A percentile compares a stretch with the other conserved stretches of the same genome.
Conservation (phyloP, 2,329 filamentous ascomycete species). For the Epichloe aotearoae region DNA sequence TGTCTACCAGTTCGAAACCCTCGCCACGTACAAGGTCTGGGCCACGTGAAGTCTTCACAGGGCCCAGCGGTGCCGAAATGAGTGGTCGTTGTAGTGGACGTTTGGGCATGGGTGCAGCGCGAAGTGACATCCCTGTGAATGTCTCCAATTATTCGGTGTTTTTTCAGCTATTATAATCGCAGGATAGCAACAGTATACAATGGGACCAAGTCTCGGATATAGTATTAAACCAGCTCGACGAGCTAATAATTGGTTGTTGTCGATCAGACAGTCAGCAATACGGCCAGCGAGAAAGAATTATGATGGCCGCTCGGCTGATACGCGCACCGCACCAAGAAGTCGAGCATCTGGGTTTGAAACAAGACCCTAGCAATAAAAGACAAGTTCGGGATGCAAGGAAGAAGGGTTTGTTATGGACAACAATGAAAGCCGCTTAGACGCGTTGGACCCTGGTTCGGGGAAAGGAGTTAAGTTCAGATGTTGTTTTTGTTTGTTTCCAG, state of each 20-base stretch:
- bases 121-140: not conserved
- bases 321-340: not conserved
- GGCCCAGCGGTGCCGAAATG: constrained; percentile 25
- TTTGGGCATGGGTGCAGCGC: constrained; percentile 8
- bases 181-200: not conserved
- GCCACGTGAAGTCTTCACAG: constrained; percentile 24
- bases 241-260: too few species aligned
- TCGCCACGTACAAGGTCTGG: constrained; percentile 22
- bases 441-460: not conserved
- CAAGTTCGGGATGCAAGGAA: not conserved
- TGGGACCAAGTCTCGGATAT: not conserved
- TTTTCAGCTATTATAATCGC: not conserved
- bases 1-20: constrained; percentile 20
- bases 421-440: not conserved
- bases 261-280: too few species aligned
- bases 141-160: not conserved
- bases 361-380: not conserved
- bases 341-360: not conserved
- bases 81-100: constrained; percentile 9
- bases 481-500: not conserved
- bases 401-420: not conserved
- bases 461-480: not conserved
- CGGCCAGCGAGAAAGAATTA: not conserved
- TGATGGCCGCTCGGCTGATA: not conserved
- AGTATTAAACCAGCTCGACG: too few species aligned